Base-by-base conservation (phyloP, 176 grass and related monocot species). In the Chrysopogon serrulatus region DNA sequence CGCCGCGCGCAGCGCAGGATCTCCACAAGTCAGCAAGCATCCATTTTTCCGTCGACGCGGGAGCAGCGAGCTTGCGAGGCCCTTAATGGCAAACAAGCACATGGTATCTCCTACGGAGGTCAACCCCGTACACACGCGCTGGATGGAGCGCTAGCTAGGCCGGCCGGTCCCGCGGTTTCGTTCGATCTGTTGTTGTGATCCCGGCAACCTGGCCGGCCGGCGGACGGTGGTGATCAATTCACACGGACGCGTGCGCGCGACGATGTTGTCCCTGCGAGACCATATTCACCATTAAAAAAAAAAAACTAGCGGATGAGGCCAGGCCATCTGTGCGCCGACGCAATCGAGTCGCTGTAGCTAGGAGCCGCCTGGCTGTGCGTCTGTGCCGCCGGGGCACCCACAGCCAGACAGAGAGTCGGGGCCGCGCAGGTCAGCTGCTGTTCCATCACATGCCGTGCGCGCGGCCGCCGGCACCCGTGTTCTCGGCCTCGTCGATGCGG, bases 51-150 rank as follows among this genome's bases (percentile, higher is more conserved):
- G 72, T 68, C 76, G 75, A 71, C 74, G 34, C 17, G 5, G 53
- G 10, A 27, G 2, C n/a, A n/a, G n/a, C n/a, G n/a, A 17, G 60
- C 5, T 17, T 48, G 77, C 83, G 78, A 86, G 78, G 19, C 65
- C 83, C 77, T 86, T 90, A n/a, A 90, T 86, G 88, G 53, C 51
- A 3, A 42, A 18, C 34, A 27, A 42, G 35, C 34, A 27, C 1
- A 3, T 16, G n/a, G n/a, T n/a, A n/a, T 28, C 15, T 49, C 24
- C 12, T 30, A 2, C 2, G 8, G 18, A 2, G 53, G 83, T 72
- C 78, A 90, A 70, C 78, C 65, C 63, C 26, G 53, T 81, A 60
- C 70, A 81, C 87, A 76, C 82, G 7, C 59, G 4, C 65, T 2
- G 63, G 11, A 18, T n/a, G n/a, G 5, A 5, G 56, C 1, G 37